Evolutionary conservation across 2,329 filamentous ascomycete genomes (phyloP), one percentile per base, ranked within the genome.

Genomic region (Lachnellula suecica): DNA sequence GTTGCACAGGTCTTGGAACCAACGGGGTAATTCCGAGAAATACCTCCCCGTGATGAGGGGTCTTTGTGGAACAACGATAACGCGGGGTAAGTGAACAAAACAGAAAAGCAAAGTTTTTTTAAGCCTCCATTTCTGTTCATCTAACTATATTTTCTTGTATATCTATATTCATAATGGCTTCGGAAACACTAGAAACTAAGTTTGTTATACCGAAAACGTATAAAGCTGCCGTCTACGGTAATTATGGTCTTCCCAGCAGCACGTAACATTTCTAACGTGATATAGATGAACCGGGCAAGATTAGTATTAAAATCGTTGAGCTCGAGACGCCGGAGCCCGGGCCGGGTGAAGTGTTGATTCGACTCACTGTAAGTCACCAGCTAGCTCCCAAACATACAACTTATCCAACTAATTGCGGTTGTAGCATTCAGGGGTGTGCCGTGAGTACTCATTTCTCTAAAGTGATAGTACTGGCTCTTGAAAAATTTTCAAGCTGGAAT

Each of bases 301-400:
- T 86, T 54, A 85, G 81, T 3, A 85, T 82, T 11, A 82, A 84
- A 64, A 70, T 86, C 41, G 77, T 79, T 47, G 79, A 81, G 54
- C 68, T 86, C 40, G 81, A 84, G 58, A 82, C 79, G 40, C 83
- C 83, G 3, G 79, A 84, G 64, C 83, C 84, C 2, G 81, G 80
- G 2, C 65, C 76, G 0, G 82, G 83, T 47, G 75, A 87, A 62
- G 80, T 85, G 2, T 66, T 85, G 47, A 74, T 85, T 55, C 82
- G 83, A 56, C 66, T 85, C 75, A 81, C 70, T 41, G 70, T 59
- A n/a, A 46, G 46, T 27, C 29, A 17, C 17, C 20, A n/a, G n/a
- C 5, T 13, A 13, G 25, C 23, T 23, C 34, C 15, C n/a, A 13
- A 35, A 41, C 22, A 25, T n/a, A 22, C 9, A 41, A 37, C 19